Base-by-base conservation (phyloP, 148 eudicot species). In the Rhododendron ferrugineum region DNA sequence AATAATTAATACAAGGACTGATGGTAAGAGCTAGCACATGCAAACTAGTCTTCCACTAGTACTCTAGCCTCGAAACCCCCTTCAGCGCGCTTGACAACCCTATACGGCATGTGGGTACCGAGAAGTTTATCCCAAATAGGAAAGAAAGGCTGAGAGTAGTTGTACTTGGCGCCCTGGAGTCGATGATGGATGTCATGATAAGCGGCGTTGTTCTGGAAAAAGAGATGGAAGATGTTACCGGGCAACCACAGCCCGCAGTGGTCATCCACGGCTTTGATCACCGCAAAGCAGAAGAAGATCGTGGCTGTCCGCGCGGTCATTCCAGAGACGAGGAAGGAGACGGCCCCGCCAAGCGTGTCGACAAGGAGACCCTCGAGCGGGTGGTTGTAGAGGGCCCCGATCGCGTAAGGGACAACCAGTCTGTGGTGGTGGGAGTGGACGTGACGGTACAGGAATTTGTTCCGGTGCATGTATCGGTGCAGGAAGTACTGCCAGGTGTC, bases 171-270 rank as follows among this genome's bases (percentile, higher is more conserved):
- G 32, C 92, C 93, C 49, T 88, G 90, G 62, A 90, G 93, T 79
- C 90, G 93, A 87, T 91, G 92, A 85, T 91, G 93, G 68, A 91
- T 86, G 82, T 91, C 93, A 66, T 91, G 93, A 82, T 91, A 91
- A 40, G 93, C 93, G 23, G 89, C 84, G 28, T 90, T 91, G 86
- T 91, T 91, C 64, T 90, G 86, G 89, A 91, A 91, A 56, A 88
- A 75, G 9, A 87, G n/a, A 76, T 90, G 92, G 88, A 91, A 91
- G 74, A 90, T 79, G 60, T 91, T 91, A 34, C 93, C 93, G 42
- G 93, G 93, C 82, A 90, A 85, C 92, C 89, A 88, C 6, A 91
- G 86, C 46, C 93, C 93, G 68, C 93, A 91, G 81, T 91, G 93
- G 85, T 91, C 93, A 83, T 91, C 92, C 14, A 91, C 89, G 46